These are phyloP conservation scores for Sphagnum contortum DNA, from an alignment of 225 moss, liverwort and hornwort genomes.

Conservation along the genomic window DNA sequence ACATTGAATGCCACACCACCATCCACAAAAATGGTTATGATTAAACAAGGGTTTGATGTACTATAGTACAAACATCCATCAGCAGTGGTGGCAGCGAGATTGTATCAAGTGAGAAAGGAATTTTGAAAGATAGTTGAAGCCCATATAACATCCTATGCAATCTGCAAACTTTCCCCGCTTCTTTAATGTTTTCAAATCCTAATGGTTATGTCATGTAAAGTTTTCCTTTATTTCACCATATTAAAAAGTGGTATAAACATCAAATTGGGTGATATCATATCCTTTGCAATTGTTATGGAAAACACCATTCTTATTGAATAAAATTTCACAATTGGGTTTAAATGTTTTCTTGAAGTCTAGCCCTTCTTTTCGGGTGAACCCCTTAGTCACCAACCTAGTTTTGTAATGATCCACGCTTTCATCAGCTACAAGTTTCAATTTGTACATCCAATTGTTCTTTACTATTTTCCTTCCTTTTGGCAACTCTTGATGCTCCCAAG, in stretches of 20 bases:
- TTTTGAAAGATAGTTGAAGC: not conserved
- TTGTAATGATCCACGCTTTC: not conserved
- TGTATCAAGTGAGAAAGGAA: too few species aligned
- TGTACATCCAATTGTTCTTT: slow-evolving; percentile 6
- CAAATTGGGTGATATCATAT: not conserved
- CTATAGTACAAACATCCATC: too few species aligned
- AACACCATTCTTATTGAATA: not conserved
- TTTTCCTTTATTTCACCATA: not conserved
- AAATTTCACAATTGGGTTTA: not conserved
- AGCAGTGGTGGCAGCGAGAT: too few species aligned
- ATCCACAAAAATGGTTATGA: too few species aligned
- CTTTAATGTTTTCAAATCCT: not conserved
- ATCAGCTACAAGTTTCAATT: not conserved
- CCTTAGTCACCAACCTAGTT: not conserved
- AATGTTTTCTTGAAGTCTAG: not conserved
- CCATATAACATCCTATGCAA: not conserved
- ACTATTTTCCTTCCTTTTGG: not conserved
- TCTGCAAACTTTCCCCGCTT: not conserved
- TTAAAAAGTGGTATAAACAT: not conserved
- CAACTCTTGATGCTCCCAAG: slow-evolving; percentile 1
- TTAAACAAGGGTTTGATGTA: too few species aligned
- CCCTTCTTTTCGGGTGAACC: not conserved
- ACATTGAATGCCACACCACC: too few species aligned
- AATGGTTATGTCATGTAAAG: not conserved
- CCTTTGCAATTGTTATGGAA: not conserved